Conservation (phyloP, 176 grass and related monocot species). For the Musa itinerans region DNA sequence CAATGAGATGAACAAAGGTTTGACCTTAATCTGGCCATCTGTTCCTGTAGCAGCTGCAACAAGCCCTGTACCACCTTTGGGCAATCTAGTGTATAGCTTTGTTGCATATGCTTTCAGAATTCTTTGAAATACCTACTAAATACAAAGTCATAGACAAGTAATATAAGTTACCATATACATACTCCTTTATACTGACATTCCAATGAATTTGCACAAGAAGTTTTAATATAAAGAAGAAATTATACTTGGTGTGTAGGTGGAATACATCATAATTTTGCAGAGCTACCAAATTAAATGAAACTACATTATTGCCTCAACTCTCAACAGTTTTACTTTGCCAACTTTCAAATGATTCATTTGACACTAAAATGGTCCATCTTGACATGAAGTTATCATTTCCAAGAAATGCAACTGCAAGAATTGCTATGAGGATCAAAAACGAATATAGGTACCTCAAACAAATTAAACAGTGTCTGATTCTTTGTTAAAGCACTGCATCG, state of each 20-base stretch:
- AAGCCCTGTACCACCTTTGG: constrained; percentile 89
- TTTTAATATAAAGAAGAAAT: neutral
- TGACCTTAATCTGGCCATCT: constrained; percentile 90
- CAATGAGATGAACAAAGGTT: constrained; percentile 9
- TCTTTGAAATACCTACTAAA: constrained; percentile 86
- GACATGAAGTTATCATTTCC: neutral
- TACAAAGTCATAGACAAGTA: neutral
- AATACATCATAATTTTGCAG: neutral
- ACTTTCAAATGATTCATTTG: neutral
- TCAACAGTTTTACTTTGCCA: neutral
- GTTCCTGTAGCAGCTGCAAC: constrained; percentile 96
- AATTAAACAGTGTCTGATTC: constrained; percentile 87
- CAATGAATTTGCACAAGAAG: neutral
- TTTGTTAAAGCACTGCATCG: constrained; percentile 92
- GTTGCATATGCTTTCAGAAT: constrained; percentile 88
- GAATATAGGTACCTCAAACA: constrained; percentile 54
- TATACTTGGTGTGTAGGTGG: neutral
- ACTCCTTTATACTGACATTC: neutral
- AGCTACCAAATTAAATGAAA: neutral
- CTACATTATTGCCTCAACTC: neutral
- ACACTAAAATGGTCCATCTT: neutral
- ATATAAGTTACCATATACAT: neutral
- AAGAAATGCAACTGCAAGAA: neutral
- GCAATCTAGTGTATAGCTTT: constrained; percentile 74
- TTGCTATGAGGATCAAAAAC: neutral